Base-by-base conservation (phyloP, 73 alveolate species). In the Uronychia binucleata region DNA sequence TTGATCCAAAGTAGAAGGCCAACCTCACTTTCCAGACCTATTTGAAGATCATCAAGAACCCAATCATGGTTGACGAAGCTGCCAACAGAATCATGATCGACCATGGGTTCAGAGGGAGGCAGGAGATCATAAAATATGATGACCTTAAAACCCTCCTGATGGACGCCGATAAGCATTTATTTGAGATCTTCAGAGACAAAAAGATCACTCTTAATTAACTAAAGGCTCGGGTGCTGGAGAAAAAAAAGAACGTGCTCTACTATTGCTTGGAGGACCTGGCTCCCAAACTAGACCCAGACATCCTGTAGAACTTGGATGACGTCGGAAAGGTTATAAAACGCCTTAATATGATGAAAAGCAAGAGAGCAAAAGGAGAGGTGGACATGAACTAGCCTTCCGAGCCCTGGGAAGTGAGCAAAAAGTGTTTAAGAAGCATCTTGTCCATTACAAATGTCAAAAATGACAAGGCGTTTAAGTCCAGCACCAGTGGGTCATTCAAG, bases 211-310 rank as follows among this genome's bases (percentile, higher is more conserved):
- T 75, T 25, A 32, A 75, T 75, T 75, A 75, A 27, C 58, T 75
- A 5, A 75, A 30, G 58, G 32, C 81, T 28, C 28, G 81, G 58
- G 32, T 75, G 5, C 28, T 32, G 30, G 81, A 75, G 58, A 75
- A 75, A 32, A 75, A 28, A 8, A 75, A 75, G 27, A 75, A 75
- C 30, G 32, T 75, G 25, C 28, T 28, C 27, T 75, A 75, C 30
- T 75, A 75, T 75, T 75, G 81, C 58, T 27, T 75, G 8, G 81
- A 75, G 1, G 81, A 75, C 67, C 19, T 46, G 19, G n/a, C 19
- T 46, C 67, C 67, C 5, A 46, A 11, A 19, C 67, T 46, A 46
- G 67, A 46, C 19, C 67, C 67, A 11, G 5, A 5, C 5, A 46
- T 46, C 19, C 67, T 46, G 19, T 46, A 46, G 19, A 46, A 46